A percentile compares a stretch with the other conserved stretches of the same genome.
These are phyloP conservation scores for Sambucus nigra DNA, from an alignment of 129 eudicot species.

Conservation along the genomic window DNA sequence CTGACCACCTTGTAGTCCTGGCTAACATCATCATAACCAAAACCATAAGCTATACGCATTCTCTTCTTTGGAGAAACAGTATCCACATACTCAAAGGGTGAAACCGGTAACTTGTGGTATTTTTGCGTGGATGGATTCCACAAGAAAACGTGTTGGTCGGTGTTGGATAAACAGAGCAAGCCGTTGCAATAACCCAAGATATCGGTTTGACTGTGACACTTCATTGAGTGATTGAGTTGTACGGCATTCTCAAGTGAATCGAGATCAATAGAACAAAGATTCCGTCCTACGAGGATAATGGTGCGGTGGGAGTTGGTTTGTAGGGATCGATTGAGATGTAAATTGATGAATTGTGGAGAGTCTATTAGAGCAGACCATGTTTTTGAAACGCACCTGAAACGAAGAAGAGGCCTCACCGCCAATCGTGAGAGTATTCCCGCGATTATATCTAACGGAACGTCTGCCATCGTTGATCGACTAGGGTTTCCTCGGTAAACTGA, in stretches of 20 bases:
- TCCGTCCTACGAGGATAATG: background rate
- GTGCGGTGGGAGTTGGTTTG: background rate
- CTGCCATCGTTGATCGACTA: background rate
- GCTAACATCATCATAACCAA: no score
- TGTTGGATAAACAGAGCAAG: conserved; percentile 19
- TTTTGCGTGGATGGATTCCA: no score
- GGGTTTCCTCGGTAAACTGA: no score
- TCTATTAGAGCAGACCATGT: background rate
- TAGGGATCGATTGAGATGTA: background rate
- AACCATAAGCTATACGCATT: no score
- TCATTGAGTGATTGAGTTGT: background rate
- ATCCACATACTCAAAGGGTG: conserved; percentile 20
- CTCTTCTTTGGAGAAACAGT: conserved; percentile 22
- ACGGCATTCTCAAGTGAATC: conserved; percentile 3
- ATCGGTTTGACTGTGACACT: conserved; percentile 20
- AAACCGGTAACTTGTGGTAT: no score
- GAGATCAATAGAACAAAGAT: no score
- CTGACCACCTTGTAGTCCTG: no score
- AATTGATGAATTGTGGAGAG: background rate
- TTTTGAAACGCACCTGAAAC: no score
- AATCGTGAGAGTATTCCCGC: background rate
- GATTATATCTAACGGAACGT: background rate
- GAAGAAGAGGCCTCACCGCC: no score
- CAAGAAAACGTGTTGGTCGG: no score
- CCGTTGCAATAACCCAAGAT: conserved; percentile 25